Evolutionary conservation across 2,329 filamentous ascomycete species (phyloP), one percentile per base, ranked within the genome.

Genomic region (Penicillium sp.): DNA sequence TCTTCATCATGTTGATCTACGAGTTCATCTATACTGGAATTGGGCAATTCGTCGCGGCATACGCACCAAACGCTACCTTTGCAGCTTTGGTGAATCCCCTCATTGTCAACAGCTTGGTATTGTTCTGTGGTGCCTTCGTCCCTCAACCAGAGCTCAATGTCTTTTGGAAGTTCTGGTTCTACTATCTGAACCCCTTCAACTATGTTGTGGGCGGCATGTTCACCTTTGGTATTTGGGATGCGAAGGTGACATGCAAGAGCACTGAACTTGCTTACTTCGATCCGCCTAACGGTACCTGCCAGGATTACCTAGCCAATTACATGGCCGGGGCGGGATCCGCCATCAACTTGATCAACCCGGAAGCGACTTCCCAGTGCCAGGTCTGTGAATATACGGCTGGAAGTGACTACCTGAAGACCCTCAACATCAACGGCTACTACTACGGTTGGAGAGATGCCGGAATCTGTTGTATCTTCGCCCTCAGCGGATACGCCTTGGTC

Each of bases 371-470:
- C 1, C 75, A 70, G 0, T 89, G 87, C 67, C 69, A 70, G 33
- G 85, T 88, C 0, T 89, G 87, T 66, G 76, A 83, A 55, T 89
- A 84, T 66, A 71, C 72, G 2, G 72, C 66, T n/a, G 86, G 84
- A 0, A 74, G 78, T 9, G 85, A 87, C 55, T 89, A 87, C 59
- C 68, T 88, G 2, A 62, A 71, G 6, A 82, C 77, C 0, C 57
- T 89, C 11, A 87, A 88, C 66, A 61, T 89, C 8, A 76, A 77
- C 1, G 78, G 83, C 2, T 83, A 87, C 61, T 82, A 78, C 59
- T 85, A 85, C 62, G 86, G 84, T 0, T 89, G 87, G 87, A 78
- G 87, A 43, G 80, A 89, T 68, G 82, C 83, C 0, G 86, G 68
- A 0, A 83, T 87, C 53, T 80, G 83, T 3, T 80, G 79, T 2